Base-by-base conservation (phyloP, 768 basidiomycete genomes). In the Pulveroboletus sp. region DNA sequence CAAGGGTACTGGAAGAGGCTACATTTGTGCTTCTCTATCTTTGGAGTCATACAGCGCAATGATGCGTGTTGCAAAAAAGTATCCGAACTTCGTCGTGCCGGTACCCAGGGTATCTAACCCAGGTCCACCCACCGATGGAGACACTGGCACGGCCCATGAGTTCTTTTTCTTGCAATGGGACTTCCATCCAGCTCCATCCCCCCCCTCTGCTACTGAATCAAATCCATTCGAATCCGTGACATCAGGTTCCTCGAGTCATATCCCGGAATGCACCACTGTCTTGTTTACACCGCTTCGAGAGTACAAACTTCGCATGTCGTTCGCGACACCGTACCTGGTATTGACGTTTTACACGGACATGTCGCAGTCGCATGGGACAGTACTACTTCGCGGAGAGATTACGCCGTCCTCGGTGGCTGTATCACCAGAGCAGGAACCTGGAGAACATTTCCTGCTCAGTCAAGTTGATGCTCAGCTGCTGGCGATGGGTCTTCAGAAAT, bases 221-320 rank as follows among this genome's bases (percentile, higher is more conserved):
- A 73, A 83, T 59, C 70, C 72, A 5, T 80, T 82, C 64, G 56
- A 71, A 39, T 65, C 71, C 51, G 64, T 51, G 58, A 30, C 49
- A 58, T 17, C 60, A 52, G 30, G 52, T 53, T 12, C 50, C 59
- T 26, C 55, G 6, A 14, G 60, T 6, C 60, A 63, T 12, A 80
- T 81, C 56, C 79, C 81, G 14, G 74, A 72, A 45, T 72, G 70
- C 3, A 81, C 93, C 6, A 93, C 93, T 0, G 76, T 95, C 46
- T 75, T 98, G 32, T 95, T 95, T 73, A 93, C 96, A 0, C 89
- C 94, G 2, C 76, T 98, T 38, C 85, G 88, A 57, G 95, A 97
- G 71, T 99, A 91, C 79, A 95, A 96, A 68, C 69, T 82, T 49
- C 83, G 87, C 36, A 77, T 78, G 46, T 77, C 85, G 15, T 97